Conservation (phyloP, 1,139 yeast genomes). For the Nakaseomyces glabratus region DNA sequence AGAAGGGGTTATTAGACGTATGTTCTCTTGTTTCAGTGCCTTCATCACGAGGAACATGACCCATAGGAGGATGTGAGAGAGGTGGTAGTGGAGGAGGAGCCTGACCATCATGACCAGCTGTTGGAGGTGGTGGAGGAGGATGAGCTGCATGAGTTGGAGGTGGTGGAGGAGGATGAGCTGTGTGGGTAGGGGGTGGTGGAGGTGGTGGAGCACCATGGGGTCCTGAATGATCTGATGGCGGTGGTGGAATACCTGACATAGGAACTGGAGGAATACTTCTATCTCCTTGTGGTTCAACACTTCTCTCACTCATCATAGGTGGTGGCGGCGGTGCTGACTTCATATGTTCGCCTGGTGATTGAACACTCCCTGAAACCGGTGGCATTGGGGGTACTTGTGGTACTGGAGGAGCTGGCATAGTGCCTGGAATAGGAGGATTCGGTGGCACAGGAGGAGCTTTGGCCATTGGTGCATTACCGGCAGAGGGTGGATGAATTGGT, state of each 20-base stretch:
- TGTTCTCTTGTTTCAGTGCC: neutral
- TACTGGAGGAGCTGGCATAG: conserved; percentile 16
- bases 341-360: conserved; percentile 12
- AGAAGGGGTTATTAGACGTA: conserved; percentile 1
- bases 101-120: neutral
- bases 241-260: conserved; percentile 9
- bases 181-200: conserved; percentile 7
- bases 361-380: conserved; percentile 14
- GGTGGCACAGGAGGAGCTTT: conserved; percentile 17
- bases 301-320: conserved; percentile 8
- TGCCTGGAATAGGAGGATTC: conserved; percentile 7
- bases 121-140: conserved; percentile 3
- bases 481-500: neutral
- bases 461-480: neutral
- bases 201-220: conserved; percentile 8
- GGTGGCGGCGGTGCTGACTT: conserved; percentile 13
- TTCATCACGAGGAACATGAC: too few relatives aligned
- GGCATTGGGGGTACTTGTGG: conserved; percentile 15
- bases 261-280: conserved; percentile 2
- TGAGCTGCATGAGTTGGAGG: neutral
- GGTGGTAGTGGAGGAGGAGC: conserved; percentile 7
- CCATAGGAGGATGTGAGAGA: conserved; percentile 5
- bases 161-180: conserved; percentile 4
- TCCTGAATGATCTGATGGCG: conserved; percentile 7
- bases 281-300: too few relatives aligned